phyloP scores from a whole-genome alignment of 2,329 filamentous ascomycete genomes.

The Phyllosticta citriasiana region DNA sequence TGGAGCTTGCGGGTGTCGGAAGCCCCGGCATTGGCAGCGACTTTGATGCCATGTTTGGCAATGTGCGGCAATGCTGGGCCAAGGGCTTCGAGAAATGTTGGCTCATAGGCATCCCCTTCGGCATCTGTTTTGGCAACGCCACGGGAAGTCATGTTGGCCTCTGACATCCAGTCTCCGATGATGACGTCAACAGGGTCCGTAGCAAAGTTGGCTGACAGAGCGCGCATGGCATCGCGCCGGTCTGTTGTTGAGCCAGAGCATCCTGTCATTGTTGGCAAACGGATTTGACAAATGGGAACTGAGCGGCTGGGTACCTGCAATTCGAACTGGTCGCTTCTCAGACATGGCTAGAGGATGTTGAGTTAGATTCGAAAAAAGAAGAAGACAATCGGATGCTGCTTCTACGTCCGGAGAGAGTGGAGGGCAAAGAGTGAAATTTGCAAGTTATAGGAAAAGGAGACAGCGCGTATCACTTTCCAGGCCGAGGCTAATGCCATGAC shows the following conservation, averaged over 20 bases:
- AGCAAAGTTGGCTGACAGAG: conserved; percentile 20
- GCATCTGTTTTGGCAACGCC: conserved; percentile 12
- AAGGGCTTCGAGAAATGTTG: conserved; percentile 42
- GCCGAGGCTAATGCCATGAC: neutral
- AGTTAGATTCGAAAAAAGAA: neutral
- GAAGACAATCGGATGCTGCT: neutral
- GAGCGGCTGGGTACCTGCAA: neutral
- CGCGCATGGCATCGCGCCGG: conserved; percentile 23
- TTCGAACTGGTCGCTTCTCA: neutral
- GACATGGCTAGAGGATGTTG: neutral
- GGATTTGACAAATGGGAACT: neutral
- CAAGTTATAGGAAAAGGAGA: neutral
- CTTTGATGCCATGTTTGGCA: conserved; percentile 23
- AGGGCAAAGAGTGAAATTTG: neutral
- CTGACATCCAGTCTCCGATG: conserved; percentile 24
- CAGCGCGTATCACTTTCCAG: neutral
- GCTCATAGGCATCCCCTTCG: conserved; percentile 37
- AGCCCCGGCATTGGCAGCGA: conserved; percentile 26
- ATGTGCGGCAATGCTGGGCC: conserved; percentile 29
- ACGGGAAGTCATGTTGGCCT: conserved; percentile 22
- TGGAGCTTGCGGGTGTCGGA: conserved; percentile 21
- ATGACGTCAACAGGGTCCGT: conserved; percentile 24
- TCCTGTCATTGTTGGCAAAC: conserved; percentile 12
- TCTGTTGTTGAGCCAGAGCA: conserved; percentile 24
- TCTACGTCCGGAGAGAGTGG: neutral